Conservation (phyloP, 2,329 filamentous ascomycete species). For the Fusarium bulbicola region DNA sequence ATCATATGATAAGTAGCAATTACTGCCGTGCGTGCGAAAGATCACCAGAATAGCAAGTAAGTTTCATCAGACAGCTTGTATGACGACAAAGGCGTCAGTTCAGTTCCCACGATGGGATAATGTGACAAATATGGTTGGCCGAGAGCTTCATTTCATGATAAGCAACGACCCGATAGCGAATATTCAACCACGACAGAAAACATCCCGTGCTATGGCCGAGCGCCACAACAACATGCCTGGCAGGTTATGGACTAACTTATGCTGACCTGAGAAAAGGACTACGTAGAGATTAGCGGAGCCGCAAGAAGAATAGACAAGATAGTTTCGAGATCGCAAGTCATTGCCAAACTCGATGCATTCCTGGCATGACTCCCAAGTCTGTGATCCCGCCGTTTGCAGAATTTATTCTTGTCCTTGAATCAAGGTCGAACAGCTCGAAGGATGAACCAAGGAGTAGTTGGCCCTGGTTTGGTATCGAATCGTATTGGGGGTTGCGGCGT, state of each 20-base stretch:
- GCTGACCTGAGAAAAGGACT: background rate
- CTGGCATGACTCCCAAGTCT: background rate
- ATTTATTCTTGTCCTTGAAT: background rate
- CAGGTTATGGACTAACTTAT: background rate
- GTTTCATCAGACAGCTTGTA: background rate
- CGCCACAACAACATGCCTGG: constrained; percentile 9
- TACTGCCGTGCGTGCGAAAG: background rate
- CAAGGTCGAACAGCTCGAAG: background rate
- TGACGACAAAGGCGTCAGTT: background rate
- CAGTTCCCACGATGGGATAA: background rate
- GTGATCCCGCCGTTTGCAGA: background rate
- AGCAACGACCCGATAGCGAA: constrained; percentile 22
- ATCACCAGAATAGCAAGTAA: background rate
- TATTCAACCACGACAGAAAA: constrained; percentile 1
- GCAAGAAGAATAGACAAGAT: background rate
- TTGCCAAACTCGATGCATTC: constrained; percentile 2
- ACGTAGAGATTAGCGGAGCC: constrained; percentile 16
- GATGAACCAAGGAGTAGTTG: background rate
- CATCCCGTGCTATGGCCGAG: constrained; percentile 13
- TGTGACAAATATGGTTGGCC: constrained; percentile 6
- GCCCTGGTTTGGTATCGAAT: background rate
- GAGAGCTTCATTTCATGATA: constrained; percentile 16
- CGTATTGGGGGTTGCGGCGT: constrained; percentile 13
- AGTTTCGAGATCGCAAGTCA: background rate
- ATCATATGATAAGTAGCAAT: constrained; percentile 21